Base-by-base conservation (phyloP, 805 yeast genomes). In the Kregervanrija pseudodelftensis region DNA sequence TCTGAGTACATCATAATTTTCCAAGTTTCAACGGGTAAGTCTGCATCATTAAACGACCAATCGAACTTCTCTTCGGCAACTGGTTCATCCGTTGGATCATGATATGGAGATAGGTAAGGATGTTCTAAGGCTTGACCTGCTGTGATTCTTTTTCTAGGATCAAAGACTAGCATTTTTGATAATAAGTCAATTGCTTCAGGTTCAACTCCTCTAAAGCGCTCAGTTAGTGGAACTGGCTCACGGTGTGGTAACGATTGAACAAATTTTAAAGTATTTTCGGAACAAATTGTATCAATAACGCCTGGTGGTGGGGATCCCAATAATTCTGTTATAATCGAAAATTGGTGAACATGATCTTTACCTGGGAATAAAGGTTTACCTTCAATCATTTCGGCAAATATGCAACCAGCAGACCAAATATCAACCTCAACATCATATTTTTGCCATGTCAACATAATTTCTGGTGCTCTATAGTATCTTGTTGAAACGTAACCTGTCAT, bases 401-500 rank as follows among this genome's bases (percentile, higher is more conserved):
- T 90, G 68, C 99, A 91, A 16, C 96, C 99, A 10, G 95, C 95
- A 16, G 95, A 84, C 99, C 99, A 91, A 56, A 91, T 86, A 65
- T 91, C 99, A 34, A 91, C 98, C 66, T 90, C 97, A 8, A 87
- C 82, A 59, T 90, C 96, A 67, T 91, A 91, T 61, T 91, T 88
- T 64, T 91, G 99, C 98, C 98, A 91, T 28, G 97, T 89, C 52
- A 91, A 76, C 99, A 91, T 91, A 65, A 91, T 91, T 64, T 91
- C 99, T 2, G 99, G 99, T 0, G 98, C 99, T 50, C 99, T 77
- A 67, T 91, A 91, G 70, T 89, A 91, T 59, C 99, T 68, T 4
- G 99, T 91, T 5, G 95, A 84, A 13, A 91, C 99, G 63, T 91
- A 91, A 9, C 98, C 99, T 1, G 98, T 91, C 99, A 91, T 91